Base-by-base conservation (phyloP, 257 asterid genomes). In the Linderniella brevidens region DNA sequence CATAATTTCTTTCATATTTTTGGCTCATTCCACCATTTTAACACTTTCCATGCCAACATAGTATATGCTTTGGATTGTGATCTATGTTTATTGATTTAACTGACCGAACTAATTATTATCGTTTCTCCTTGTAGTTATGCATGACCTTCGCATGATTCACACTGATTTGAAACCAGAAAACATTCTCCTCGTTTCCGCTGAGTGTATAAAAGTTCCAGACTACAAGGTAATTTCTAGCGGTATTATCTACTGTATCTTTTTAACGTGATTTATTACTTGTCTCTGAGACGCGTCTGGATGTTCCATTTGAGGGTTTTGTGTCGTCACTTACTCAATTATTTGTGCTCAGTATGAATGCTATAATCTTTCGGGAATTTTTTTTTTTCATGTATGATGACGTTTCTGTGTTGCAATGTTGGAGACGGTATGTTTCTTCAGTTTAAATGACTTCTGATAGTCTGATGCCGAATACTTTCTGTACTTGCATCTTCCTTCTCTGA, bases 81-180 rank as follows among this genome's bases (percentile, higher is more conserved):
- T 25, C 32, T 6, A 25, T 25, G 32, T 25, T 25, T 25, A 25
- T 25, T 25, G 32, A 6, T 6, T 6, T 25, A 25, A 3, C 3
- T 25, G 32, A 25, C 32, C 32, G 3, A 2, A 25, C 32, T 25
- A 25, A 6, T n/a, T n/a, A n/a, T 46, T 64, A 12, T 43, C 64
- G 47, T 58, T 55, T 67, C 35, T 18, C 50, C 44, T 65, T 59
- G 66, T 92, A 87, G 97, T 77, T 72, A 80, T 87, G 93, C 97
- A 87, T 67, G 86, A 78, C 64, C 73, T 87, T 51, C 81, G 69
- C 53, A 59, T 80, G 65, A 78, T 83, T 53, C 97, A 87, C 82
- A 87, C 95, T 13, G 97, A 87, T 65, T 68, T 87, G 72, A 87
- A 87, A 69, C 97, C 95, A 58, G 95, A 87, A 70, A 87, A 83